These are phyloP conservation scores for Arthrobotrys iridis DNA, from an alignment of 2,329 filamentous ascomycete species.

Conservation along the genomic window DNA sequence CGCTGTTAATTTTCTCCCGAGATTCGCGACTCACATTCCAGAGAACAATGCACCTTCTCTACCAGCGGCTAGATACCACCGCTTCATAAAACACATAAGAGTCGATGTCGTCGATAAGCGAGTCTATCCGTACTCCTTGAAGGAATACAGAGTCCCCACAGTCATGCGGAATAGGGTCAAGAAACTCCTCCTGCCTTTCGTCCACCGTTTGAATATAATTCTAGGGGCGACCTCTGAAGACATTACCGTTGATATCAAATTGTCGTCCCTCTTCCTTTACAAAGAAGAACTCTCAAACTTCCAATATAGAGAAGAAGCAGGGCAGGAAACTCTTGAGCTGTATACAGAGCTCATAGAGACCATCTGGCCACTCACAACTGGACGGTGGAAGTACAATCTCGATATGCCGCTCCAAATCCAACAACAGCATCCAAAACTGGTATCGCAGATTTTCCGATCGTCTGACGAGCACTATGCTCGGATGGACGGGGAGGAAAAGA, in stretches of 20 bases:
- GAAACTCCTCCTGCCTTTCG: slow-evolving; percentile 9
- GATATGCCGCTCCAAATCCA: slow-evolving; percentile 8
- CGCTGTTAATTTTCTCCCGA: neutral
- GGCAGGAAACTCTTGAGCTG: neutral
- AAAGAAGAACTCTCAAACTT: slow-evolving; percentile 15
- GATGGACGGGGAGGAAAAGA: neutral
- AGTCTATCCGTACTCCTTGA: neutral
- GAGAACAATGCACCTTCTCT: neutral
- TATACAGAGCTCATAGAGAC: slow-evolving; percentile 8
- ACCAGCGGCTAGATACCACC: neutral
- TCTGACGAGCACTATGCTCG: neutral
- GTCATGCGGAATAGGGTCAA: neutral
- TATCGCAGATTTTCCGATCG: neutral
- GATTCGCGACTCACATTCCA: slow-evolving; percentile 6
- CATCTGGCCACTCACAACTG: neutral
- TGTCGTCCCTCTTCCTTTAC: neutral
- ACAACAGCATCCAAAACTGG: neutral
- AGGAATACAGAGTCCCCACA: neutral
- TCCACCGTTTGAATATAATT: neutral
- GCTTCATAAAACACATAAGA: slow-evolving; percentile 9
- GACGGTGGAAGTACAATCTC: slow-evolving; percentile 2
- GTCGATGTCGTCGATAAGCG: slow-evolving; percentile 21
- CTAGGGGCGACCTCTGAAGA: neutral
- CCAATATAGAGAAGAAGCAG: slow-evolving; percentile 5
- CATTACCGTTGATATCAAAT: neutral